Evolutionary conservation across 2,329 filamentous ascomycete species (phyloP), one percentile per base, ranked within the genome.

Genomic region (Trichoderma atrobrunneum): DNA sequence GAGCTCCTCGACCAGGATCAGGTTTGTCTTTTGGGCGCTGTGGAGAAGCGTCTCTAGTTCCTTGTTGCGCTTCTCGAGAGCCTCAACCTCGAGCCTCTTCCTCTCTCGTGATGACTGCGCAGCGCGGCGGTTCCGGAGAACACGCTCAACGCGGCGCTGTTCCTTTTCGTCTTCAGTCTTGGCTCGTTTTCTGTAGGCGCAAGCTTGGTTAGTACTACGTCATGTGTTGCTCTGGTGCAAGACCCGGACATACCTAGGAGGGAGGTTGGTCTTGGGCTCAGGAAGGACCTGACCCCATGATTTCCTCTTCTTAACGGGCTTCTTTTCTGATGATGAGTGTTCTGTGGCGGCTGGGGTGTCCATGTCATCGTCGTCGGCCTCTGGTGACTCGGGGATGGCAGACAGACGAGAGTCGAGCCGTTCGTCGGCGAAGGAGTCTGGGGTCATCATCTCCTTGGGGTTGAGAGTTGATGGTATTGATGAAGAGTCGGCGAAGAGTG

Each of bases 111-210:
- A 99, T 72, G 97, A 98, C 86, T 98, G 96, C 54, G 96, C 96
- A 60, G 96, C 96, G 73, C 95, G 93, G 76, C 96, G 93, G 81
- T 99, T 99, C 59, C 96, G 92, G 77, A 98, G 93, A 75, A 99
- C 96, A 74, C 96, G 93, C 86, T 99, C 96, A 70, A 98, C 97
- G 74, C 96, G 93, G 59, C 96, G 92, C 83, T 99, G 96, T 84
- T 98, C 96, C 85, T 99, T 99, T 84, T 99, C 96, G 79, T 98
- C 96, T 78, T 97, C 95, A 3, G 96, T 99, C 88, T 98, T 99
- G 77, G 96, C 96, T 74, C 96, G 94, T 89, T 99, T 99, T 76
- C 93, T 94, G 74, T 8, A 26, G 3, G 14, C 18, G 6, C 10
- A 34, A 28, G 34, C 21, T 72, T 73, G 65, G 76, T 81, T 78